Conservation (phyloP, 1,284 basidiomycete genomes). For the Kwoniella shivajii region DNA sequence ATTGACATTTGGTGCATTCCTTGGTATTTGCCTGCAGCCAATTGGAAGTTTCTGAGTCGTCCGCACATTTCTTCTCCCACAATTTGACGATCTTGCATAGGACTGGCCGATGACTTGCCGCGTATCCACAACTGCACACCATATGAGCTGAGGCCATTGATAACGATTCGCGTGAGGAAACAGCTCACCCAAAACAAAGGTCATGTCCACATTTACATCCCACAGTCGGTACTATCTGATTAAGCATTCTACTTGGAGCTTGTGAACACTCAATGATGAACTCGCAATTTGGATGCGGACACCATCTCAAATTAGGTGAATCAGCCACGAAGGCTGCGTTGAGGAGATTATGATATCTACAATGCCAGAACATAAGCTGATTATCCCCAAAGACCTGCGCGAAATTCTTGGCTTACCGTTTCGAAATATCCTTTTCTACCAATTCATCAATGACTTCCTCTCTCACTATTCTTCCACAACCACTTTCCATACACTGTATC, state of each 20-base stretch:
- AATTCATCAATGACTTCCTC: constrained; percentile 58
- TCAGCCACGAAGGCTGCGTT: constrained; percentile 89
- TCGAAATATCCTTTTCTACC: constrained; percentile 51
- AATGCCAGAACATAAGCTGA: constrained; percentile 33
- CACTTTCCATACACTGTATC: constrained; percentile 91
- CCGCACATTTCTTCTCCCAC: constrained; percentile 96
- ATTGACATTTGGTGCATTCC: constrained; percentile 92
- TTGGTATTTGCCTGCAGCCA: constrained; percentile 99
- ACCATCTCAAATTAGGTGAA: constrained; percentile 83
- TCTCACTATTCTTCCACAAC: constrained; percentile 74
- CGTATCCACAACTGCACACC: constrained; percentile 64
- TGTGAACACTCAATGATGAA: constrained; percentile 88
- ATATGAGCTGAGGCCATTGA: neutral
- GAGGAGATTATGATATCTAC: constrained; percentile 80
- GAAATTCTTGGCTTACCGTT: constrained; percentile 48
- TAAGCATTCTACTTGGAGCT: constrained; percentile 70
- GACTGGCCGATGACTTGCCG: constrained; percentile 86
- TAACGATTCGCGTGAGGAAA: neutral
- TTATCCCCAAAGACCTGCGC: too few species aligned
- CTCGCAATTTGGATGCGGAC: constrained; percentile 71
- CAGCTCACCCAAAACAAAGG: constrained; percentile 77
- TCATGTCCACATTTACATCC: constrained; percentile 70
- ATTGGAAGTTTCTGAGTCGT: constrained; percentile 97
- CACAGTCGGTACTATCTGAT: constrained; percentile 84
- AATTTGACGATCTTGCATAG: constrained; percentile 85